Base-by-base conservation (phyloP, 1,139 yeast genomes). In the Yamadazyma jaroonii region DNA sequence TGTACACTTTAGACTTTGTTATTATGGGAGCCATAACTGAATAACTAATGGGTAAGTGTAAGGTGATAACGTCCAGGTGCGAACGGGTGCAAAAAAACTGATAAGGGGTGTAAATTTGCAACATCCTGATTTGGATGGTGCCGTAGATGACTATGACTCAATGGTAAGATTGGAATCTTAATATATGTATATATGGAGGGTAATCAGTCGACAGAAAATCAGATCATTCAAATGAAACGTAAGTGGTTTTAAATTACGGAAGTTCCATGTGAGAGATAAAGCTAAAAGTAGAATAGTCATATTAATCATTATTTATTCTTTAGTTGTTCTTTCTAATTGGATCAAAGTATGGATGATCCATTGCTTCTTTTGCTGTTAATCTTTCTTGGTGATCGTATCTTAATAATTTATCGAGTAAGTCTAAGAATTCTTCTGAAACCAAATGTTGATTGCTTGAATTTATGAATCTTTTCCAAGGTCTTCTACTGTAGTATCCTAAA, bases 261-360 rank as follows among this genome's bases (percentile, higher is more conserved):
- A n/a, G n/a, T n/a, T n/a, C n/a, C 20, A 17, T 17, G 20, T 17
- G 20, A 17, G 20, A 17, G 20, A 17, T 17, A 4, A 17, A 6
- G n/a, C n/a, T n/a, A n/a, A n/a, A n/a, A n/a, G n/a, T n/a, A n/a
- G 20, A 17, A 17, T 6, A 17, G 20, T 31, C 28, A 8, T 17
- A 32, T 25, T 25, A 15, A 25, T 25, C 20, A 33, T 27, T 13
- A 26, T n/a, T n/a, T n/a, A n/a, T n/a, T n/a, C n/a, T n/a, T n/a
- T n/a, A n/a, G n/a, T n/a, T n/a, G n/a, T n/a, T n/a, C 10, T 27
- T 28, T 42, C 61, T 60, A 6, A 66, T 48, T 3, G 63, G 59
- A 43, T 62, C 67, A 46, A 84, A 84, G 54, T 81, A 87, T 8
- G 83, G 76, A 62, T 94, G 97, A 12, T 67, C 80, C 95, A 94